phyloP scores from a whole-genome alignment of 2,329 filamentous ascomycete species.

The Penicillium olsonii region DNA sequence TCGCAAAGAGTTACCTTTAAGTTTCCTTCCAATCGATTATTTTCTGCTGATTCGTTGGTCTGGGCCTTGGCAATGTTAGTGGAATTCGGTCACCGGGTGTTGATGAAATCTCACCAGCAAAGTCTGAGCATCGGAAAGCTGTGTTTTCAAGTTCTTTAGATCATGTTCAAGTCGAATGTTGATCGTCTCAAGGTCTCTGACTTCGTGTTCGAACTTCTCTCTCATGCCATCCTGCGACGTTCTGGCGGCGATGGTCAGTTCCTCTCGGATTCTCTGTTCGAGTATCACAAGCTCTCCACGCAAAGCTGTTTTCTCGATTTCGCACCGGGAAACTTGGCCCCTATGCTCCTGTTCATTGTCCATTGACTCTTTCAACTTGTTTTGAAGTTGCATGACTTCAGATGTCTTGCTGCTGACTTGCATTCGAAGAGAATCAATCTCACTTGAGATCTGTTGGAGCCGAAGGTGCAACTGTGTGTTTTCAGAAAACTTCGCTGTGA shows the following conservation, averaged over 20 bases:
- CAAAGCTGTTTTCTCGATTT: conserved; percentile 24
- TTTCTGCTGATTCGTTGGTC: conserved; percentile 13
- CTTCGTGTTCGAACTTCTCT: conserved; percentile 32
- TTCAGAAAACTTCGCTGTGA: conserved; percentile 24
- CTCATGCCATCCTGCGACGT: conserved; percentile 29
- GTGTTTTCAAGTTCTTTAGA: conserved; percentile 14
- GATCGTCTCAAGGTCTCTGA: conserved; percentile 28
- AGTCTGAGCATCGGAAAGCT: conserved; percentile 22
- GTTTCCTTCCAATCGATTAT: conserved; percentile 13
- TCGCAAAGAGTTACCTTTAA: no score
- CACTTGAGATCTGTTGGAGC: conserved; percentile 23
- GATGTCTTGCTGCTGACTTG: conserved; percentile 22
- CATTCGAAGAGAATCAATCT: conserved; percentile 17
- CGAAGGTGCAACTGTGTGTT: conserved; percentile 27
- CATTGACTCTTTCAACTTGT: conserved; percentile 22
- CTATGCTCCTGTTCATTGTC: conserved; percentile 20
- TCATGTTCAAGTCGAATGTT: conserved; percentile 27
- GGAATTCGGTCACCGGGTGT: not conserved
- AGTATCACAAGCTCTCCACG: conserved; percentile 20
- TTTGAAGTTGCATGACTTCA: conserved; percentile 19
- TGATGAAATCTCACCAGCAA: conserved; percentile 26
- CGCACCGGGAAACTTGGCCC: conserved; percentile 14
- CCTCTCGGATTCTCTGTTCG: conserved; percentile 32
- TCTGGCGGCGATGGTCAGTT: conserved; percentile 33
- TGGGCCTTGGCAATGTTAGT: conserved; percentile 25